Conservation (phyloP, 176 grass and related monocot genomes). For the Aegilops umbellulata region DNA sequence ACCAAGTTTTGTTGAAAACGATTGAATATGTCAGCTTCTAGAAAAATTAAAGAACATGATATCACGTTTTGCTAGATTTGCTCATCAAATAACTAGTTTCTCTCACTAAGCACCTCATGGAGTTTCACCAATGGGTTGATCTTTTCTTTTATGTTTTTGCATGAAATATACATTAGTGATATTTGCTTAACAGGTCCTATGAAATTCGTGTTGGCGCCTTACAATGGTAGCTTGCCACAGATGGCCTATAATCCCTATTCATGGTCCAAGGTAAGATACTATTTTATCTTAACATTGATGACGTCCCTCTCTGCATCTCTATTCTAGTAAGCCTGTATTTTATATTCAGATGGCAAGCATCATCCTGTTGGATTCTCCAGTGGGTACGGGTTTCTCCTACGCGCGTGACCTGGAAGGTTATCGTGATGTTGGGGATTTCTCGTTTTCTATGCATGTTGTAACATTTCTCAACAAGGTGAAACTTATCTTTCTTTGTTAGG, state of each 20-base stretch:
- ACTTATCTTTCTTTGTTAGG: no score
- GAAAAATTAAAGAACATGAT: no score
- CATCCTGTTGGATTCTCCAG: constrained; percentile 59
- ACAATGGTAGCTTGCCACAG: constrained; percentile 28
- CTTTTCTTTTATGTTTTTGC: no score
- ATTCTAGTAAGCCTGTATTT: neutral
- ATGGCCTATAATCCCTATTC: constrained; percentile 33
- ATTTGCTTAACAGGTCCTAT: constrained; percentile 33
- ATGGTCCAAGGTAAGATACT: constrained; percentile 39
- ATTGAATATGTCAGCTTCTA: no score
- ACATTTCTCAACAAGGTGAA: constrained; percentile 53
- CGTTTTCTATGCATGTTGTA: constrained; percentile 32
- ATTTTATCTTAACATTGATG: neutral
- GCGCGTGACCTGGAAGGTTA: constrained; percentile 38
- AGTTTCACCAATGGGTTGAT: no score
- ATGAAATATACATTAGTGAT: no score
- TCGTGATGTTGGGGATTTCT: constrained; percentile 31
- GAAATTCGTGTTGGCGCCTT: constrained; percentile 4
- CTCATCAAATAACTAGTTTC: no score
- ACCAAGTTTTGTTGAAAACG: no score
- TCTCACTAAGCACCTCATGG: no score
- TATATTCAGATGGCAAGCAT: constrained; percentile 37
- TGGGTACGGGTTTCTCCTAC: constrained; percentile 64
- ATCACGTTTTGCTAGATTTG: no score
- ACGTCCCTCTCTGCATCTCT: neutral